Evolutionary conservation across 2,329 filamentous ascomycete genomes (phyloP), one percentile per base, ranked within the genome.

Genomic region (Xylariaceae sp.): DNA sequence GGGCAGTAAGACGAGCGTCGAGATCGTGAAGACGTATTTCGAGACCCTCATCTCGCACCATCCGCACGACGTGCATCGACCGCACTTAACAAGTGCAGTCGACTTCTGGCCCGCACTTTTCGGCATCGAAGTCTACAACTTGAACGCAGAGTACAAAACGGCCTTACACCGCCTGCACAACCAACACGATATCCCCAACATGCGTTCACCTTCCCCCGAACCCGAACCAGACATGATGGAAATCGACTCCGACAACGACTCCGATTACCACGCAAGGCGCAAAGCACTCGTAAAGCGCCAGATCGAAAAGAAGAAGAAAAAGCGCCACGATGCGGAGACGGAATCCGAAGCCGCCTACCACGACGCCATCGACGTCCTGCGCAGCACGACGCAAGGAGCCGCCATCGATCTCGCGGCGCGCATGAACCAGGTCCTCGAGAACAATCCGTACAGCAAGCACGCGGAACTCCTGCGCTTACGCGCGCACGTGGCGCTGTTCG

Each of bases 41-140:
- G 88, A 93, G 64, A 82, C 82, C 34, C 78, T 97, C 61, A 88
- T 93, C 54, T 80, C 91, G 65, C 87, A 91, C 69, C 82, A 92
- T 73, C 87, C 90, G 5, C 87, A 88, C 77, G 83, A 86, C 66
- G 79, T 83, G 67, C 78, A 78, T 61, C 78, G 80, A 4, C 84
- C 85, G 0, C 75, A 83, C 54, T 75, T 79, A 2, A 75, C 87
- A 48, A 88, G 84, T 64, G 85, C 89, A 9, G 71, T 89, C 44
- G 86, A 90, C 61, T 96, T 97, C 71, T 92, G 91, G 75, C 86
- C 89, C 11, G 88, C 88, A 11, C 82, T 96, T 76, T 87, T 93
- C 66, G 86, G 86, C 53, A 82, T 91, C 51, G 93, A 94, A 83
- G 82, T 96, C 55, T 92, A 90, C 71, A 84, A 88, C 62, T 78